Evolutionary conservation across 1,284 basidiomycete species (phyloP).

Genomic region (Moniliella sp.): DNA sequence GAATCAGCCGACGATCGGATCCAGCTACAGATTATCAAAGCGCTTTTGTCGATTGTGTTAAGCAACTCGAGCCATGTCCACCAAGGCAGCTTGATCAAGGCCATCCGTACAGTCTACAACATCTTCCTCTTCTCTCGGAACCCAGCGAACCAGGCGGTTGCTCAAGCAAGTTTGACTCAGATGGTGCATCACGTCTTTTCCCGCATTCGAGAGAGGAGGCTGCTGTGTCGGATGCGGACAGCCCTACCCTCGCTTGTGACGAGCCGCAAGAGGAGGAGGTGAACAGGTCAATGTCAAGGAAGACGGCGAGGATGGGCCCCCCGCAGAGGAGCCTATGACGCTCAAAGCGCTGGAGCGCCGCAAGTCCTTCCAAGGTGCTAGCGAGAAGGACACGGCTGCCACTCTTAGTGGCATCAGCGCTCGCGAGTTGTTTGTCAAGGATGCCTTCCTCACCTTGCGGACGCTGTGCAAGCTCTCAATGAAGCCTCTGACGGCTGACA

Average conservation of each 20-base stretch:
- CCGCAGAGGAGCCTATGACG: constrained; percentile 17
- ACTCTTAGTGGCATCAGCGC: constrained; percentile 7
- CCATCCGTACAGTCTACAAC: constrained; percentile 37
- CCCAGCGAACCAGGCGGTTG: constrained; percentile 26
- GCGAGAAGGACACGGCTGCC: neutral
- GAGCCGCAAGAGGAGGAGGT: too few species aligned
- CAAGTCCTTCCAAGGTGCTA: constrained; percentile 24
- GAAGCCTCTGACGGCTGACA: constrained; percentile 28
- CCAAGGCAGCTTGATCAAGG: constrained; percentile 27
- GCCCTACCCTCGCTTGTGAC: too few species aligned
- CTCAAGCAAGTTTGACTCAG: constrained; percentile 28
- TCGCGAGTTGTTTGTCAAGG: constrained; percentile 29
- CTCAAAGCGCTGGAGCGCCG: constrained; percentile 21
- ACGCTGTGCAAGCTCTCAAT: constrained; percentile 32
- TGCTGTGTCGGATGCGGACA: too few species aligned
- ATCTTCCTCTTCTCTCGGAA: constrained; percentile 27
- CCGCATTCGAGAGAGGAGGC: constrained; percentile 18
- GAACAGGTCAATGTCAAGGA: constrained; percentile 2
- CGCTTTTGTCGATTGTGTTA: constrained; percentile 25
- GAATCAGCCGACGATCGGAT: constrained; percentile 23
- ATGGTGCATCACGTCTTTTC: constrained; percentile 31
- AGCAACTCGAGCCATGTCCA: constrained; percentile 25
- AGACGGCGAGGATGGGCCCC: constrained; percentile 2
- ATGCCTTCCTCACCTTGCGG: constrained; percentile 30
- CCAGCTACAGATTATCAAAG: constrained; percentile 31